Conservation (phyloP, 2,329 filamentous ascomycete genomes). For the Paraphaeosphaeria minitans region DNA sequence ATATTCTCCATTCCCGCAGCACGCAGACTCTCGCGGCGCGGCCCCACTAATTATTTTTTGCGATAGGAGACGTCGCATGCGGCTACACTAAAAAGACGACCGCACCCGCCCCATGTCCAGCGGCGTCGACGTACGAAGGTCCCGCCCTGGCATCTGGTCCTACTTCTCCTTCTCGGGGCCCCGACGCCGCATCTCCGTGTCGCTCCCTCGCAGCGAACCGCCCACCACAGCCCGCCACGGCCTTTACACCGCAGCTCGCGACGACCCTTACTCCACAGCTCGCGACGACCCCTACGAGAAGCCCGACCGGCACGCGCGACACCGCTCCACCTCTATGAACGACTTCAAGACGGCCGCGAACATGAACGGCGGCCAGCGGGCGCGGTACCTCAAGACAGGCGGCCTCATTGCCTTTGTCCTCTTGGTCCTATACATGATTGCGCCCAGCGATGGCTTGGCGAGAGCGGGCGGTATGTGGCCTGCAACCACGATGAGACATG, state of each 20-base stretch:
- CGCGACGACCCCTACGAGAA: constrained; percentile 54
- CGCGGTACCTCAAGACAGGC: constrained; percentile 66
- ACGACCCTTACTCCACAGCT: constrained; percentile 46
- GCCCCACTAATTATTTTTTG: constrained; percentile 5
- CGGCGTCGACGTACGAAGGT: constrained; percentile 55
- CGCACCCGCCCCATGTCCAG: constrained; percentile 55
- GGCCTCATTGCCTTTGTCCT: constrained; percentile 64
- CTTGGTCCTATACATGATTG: constrained; percentile 62
- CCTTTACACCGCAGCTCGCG: constrained; percentile 20
- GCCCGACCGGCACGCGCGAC: constrained; percentile 49
- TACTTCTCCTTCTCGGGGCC: constrained; percentile 57
- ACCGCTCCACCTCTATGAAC: constrained; percentile 48
- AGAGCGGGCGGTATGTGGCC: constrained; percentile 28
- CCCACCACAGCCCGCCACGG: too few species aligned
- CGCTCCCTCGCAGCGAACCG: constrained; percentile 50
- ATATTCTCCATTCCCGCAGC: too few species aligned
- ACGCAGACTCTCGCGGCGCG: neutral
- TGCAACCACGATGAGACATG: neutral
- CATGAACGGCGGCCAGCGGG: constrained; percentile 67
- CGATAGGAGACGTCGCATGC: constrained; percentile 5
- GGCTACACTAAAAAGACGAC: neutral
- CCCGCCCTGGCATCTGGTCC: constrained; percentile 57
- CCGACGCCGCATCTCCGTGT: constrained; percentile 58
- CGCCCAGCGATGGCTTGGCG: constrained; percentile 48
- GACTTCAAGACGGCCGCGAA: constrained; percentile 50